A percentile compares a stretch with the other conserved stretches of the same genome.
Conservation (phyloP, 2,329 filamentous ascomycete species). For the Botrytis elliptica region DNA sequence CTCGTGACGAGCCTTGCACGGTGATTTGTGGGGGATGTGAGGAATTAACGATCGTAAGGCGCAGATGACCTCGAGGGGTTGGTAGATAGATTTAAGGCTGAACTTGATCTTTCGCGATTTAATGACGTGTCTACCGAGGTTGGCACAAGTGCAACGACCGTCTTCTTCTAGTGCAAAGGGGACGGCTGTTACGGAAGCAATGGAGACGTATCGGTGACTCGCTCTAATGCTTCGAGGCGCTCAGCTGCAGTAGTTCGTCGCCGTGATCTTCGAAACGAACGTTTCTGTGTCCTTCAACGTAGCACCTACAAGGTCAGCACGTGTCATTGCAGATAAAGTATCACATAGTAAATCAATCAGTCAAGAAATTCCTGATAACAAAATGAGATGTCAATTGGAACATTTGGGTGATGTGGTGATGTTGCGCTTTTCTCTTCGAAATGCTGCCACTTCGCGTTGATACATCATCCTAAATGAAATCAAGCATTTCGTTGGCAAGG, state of each 20-base stretch:
- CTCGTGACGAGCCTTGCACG: slow-evolving; percentile 32
- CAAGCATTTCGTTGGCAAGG: slow-evolving; percentile 7
- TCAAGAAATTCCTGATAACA: slow-evolving; percentile 31
- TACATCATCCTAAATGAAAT: neutral
- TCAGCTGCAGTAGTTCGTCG: slow-evolving; percentile 38
- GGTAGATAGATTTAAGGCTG: slow-evolving; percentile 37
- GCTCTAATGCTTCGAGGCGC: slow-evolving; percentile 37
- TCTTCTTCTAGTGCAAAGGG: slow-evolving; percentile 22
- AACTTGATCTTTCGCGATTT: slow-evolving; percentile 32
- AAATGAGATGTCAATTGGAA: slow-evolving; percentile 29
- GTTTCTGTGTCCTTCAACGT: slow-evolving; percentile 37
- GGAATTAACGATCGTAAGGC: slow-evolving; percentile 27
- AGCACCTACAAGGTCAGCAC: slow-evolving; percentile 40
- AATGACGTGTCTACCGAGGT: slow-evolving; percentile 39
- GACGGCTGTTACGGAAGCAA: slow-evolving; percentile 32
- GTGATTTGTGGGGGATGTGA: slow-evolving; percentile 34
- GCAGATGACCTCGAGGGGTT: slow-evolving; percentile 40
- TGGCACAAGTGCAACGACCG: slow-evolving; percentile 37
- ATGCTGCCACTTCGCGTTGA: slow-evolving; percentile 15
- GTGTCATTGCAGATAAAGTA: slow-evolving; percentile 39
- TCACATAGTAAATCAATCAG: slow-evolving; percentile 32
- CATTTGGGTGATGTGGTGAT: slow-evolving; percentile 24
- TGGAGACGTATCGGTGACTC: slow-evolving; percentile 29
- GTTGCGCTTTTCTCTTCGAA: slow-evolving; percentile 30
- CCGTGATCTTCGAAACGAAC: slow-evolving; percentile 35